Base-by-base conservation (phyloP, 306 rosid species). In the Spatholobus suberectus region DNA sequence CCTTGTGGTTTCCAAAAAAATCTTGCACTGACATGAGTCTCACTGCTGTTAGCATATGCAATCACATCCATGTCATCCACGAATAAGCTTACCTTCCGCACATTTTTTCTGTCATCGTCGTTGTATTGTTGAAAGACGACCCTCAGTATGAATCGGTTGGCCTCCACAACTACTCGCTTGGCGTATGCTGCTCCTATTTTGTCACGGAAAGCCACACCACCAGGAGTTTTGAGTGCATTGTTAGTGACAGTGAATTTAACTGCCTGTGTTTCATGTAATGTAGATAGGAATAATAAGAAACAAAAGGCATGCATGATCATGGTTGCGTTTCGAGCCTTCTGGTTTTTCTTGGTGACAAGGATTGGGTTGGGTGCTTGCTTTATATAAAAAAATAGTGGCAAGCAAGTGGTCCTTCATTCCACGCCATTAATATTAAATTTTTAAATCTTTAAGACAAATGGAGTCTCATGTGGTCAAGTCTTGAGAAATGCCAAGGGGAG, bases 21-120 rank as follows among this genome's bases (percentile, higher is more conserved):
- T 1, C 55, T 75, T 0, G 87, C 83, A 7, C 86, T 63, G 0
- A 89, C 8, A 18, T 87, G 94, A 59, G 90, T 90, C 44, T 90
- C 82, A 9, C 82, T 20, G 81, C 73, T 70, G 77, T 4, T 76
- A 0, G 91, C 37, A 23, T 59, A 81, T 14, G 88, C 88, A 5
- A 62, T 80, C 0, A 83, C 88, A 2, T 32, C 81, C 58, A 77
- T 72, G 77, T 85, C 86, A 8, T 85, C 88, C 2, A 86, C 38
- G 5, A 66, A 43, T 7, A 86, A 6, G n/a, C 43, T 73, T 4
- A 86, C 84, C 0, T 35, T 44, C 0, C 54, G 54, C 8, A 82
- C 52, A 9, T 20, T 46, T 67, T 78, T 86, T 46, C 73, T 66
- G 69, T 82, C 81, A 7, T 61, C 29, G 3, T 73, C 69, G 20